Evolutionary conservation across 345 rosid species (phyloP), one percentile per base, ranked within the genome.

Genomic region (Euphorbia tirucalli): DNA sequence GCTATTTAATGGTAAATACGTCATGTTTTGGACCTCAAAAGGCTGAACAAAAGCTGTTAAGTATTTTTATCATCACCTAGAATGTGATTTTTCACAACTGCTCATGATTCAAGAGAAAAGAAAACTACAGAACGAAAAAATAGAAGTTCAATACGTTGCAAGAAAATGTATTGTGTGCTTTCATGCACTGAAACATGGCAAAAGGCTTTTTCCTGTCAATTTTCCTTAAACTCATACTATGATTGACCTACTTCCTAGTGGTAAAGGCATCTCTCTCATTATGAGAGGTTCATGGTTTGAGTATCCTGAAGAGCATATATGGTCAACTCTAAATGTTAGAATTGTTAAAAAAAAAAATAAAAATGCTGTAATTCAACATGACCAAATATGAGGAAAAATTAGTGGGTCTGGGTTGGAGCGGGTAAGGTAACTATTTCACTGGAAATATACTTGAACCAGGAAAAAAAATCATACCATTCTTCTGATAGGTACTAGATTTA

Each of bases 391-490:
- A 11, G 11, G 58, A 32, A 48, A 48, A 50, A 11, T 25, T 14
- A 21, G 41, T 24, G 32, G 48, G 31, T 7, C 43, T 5, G 18
- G 15, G 19, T 7, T 4, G 25, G 3, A 11, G 16, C 0, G 35
- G 22, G 4, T 19, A 16, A 15, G 32, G 35, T 66, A 30, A 41
- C 35, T 9, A 56, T 44, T 10, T 28, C 65, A 27, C 16, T 15
- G 11, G 43, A 56, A 68, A 14, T 24, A 14, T 25, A 22, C 32
- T 46, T 54, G 21, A 57, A 68, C 22, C 27, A 63, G 18, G 57
- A 30, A 44, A 7, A 62, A 52, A 5, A 46, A 49, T 3, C 73
- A 64, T 73, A 78, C 81, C 81, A 18, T 78, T 78, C 74, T 65
- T 65, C 30, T 69, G 3, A 37, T 78, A 70, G 58, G 78, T 69